Evolutionary conservation across 108 stramenopile genomes (phyloP), one percentile per base, ranked within the genome.

Genomic region (Cylindrotheca fusiformis): DNA sequence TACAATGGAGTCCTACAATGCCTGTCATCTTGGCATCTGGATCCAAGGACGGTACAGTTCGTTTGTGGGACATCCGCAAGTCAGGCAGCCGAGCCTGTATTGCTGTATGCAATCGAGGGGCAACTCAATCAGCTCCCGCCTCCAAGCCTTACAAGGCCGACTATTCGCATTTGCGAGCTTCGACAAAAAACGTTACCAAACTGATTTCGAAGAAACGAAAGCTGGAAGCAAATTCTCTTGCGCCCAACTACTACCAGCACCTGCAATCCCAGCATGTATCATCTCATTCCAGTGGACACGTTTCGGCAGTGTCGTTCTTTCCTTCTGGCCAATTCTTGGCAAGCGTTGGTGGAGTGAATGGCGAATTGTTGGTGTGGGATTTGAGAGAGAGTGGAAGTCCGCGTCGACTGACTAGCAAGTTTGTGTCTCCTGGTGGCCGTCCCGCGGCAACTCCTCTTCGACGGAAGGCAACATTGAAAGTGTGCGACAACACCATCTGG

Each of bases 1-100:
- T 93, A 2, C 65, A 68, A 53, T 93, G 87, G 87, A 81, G 77
- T 61, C 82, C 88, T 12, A 50, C 44, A n/a, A 67, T 74, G 46
- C 64, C 75, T 0, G 58, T 76, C 24, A 68, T 87, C 0, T 31
- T 93, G 32, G 85, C 85, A 18, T 87, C 86, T 63, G 88, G 86
- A 17, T 78, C 77, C 21, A 66, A 61, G 0, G 86, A 84, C 71
- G 74, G 79, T 2, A 76, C 81, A 1, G 71, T 92, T 2, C 71
- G 84, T 10, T 56, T 91, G 2, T 93, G 91, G 91, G 91, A 93
- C 67, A 77, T 93, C 31, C 79, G 91, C 26, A 87, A 86, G 56
- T 54, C 81, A 0, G 91, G 91, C 4, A 60, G 65, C 25, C 33
- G 56, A 4, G 80, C 84, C 3, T 86, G 86, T 74, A 56, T 87